A percentile compares a stretch with the other conserved stretches of the same genome.
phyloP scores from a whole-genome alignment of 352 stramenopile species.

The Phytophthora pisi region DNA sequence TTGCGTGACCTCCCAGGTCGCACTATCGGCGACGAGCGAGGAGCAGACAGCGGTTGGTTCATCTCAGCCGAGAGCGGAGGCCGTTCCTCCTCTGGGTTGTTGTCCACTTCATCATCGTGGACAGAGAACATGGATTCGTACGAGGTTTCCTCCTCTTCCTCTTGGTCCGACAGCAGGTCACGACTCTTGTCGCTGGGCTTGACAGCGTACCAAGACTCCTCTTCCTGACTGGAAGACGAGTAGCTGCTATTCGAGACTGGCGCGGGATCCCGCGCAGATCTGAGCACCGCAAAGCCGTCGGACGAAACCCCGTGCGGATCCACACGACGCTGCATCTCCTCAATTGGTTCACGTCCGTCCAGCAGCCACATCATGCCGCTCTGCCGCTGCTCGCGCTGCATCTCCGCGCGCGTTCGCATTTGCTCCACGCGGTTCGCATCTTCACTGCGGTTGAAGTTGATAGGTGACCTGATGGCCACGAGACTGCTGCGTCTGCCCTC shows the following conservation, averaged over 20 bases:
- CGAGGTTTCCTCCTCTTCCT: conserved; percentile 18
- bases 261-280: conserved; percentile 28
- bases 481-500: conserved; percentile 37
- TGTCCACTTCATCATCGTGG: conserved; percentile 28
- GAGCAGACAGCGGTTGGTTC: conserved; percentile 3
- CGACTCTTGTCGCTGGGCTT: conserved; percentile 27
- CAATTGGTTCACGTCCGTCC: conserved; percentile 41
- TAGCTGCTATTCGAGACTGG: conserved; percentile 22
- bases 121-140: conserved; percentile 31
- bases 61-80: conserved; percentile 16
- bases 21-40: conserved; percentile 7
- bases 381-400: conserved; percentile 38
- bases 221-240: conserved; percentile 18
- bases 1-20: conserved; percentile 39
- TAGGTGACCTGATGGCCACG: conserved; percentile 26
- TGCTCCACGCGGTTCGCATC: conserved; percentile 21
- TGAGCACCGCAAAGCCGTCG: conserved; percentile 41
- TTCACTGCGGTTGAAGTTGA: conserved; percentile 28
- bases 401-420: conserved; percentile 39
- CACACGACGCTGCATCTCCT: conserved; percentile 42
- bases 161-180: conserved; percentile 11
- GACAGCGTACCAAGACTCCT: conserved; percentile 36
- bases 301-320: conserved; percentile 25
- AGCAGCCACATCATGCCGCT: conserved; percentile 48
- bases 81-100: conserved; percentile 10